Evolutionary conservation across 768 basidiomycete genomes (phyloP).

Genomic region (Holtermanniella nyarrowii): DNA sequence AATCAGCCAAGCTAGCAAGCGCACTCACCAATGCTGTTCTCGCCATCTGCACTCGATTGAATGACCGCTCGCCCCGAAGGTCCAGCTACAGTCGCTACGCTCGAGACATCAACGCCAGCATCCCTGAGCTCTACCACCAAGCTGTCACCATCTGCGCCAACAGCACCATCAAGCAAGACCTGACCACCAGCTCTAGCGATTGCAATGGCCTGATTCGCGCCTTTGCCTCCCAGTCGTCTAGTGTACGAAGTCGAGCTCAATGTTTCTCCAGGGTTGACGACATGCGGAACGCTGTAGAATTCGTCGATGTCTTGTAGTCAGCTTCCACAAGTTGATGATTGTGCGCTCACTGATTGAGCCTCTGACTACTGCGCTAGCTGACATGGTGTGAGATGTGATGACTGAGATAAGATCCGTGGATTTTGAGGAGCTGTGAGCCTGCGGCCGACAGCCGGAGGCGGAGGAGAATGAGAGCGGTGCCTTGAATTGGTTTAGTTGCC

Average conservation of each 20-base stretch:
- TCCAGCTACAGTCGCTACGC: slow-evolving; percentile 21
- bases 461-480: no score
- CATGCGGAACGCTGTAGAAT: slow-evolving; percentile 32
- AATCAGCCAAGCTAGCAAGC: background rate
- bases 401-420: no score
- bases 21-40: slow-evolving; percentile 44
- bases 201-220: slow-evolving; percentile 44
- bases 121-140: slow-evolving; percentile 25
- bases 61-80: slow-evolving; percentile 44
- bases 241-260: slow-evolving; percentile 39
- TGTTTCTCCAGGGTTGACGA: slow-evolving; percentile 43
- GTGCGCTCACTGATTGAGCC: no score
- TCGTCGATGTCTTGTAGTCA: slow-evolving; percentile 43
- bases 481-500: no score
- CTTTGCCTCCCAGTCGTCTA: slow-evolving; percentile 43
- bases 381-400: no score
- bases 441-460: no score
- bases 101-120: slow-evolving; percentile 31
- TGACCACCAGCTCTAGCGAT: slow-evolving; percentile 36
- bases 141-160: slow-evolving; percentile 38
- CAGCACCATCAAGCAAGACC: slow-evolving; percentile 36
- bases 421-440: no score
- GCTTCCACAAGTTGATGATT: no score
- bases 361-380: no score
- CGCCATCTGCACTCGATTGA: slow-evolving; percentile 41